Percentiles rank a stretch among this genome's conserved stretches.
phyloP scores from a whole-genome alignment of 2,329 filamentous ascomycete genomes.

The Penicillium vulpinum region DNA sequence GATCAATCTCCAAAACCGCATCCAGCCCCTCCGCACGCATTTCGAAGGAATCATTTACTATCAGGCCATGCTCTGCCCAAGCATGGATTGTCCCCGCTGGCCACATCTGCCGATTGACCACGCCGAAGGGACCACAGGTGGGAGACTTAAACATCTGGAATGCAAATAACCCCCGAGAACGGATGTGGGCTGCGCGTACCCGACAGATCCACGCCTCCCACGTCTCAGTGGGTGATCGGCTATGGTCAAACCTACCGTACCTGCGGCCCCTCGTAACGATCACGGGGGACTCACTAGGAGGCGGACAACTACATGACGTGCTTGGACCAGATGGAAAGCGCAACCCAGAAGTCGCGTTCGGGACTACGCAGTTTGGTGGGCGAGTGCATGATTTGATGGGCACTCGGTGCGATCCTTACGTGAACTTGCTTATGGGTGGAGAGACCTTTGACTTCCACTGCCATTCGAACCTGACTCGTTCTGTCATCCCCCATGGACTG shows the following conservation, averaged over 20 bases:
- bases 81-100: conserved; percentile 72
- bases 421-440: conserved; percentile 71
- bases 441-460: conserved; percentile 77
- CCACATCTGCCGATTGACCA: conserved; percentile 70
- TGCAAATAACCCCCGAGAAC: conserved; percentile 70
- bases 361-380: conserved; percentile 57
- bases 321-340: conserved; percentile 37
- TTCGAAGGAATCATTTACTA: conserved; percentile 53
- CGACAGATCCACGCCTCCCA: conserved; percentile 77
- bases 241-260: conserved; percentile 78
- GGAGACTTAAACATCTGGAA: conserved; percentile 85
- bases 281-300: conserved; percentile 62
- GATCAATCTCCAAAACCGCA: conserved; percentile 39
- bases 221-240: conserved; percentile 67
- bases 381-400: conserved; percentile 76
- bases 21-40: conserved; percentile 29
- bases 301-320: conserved; percentile 40
- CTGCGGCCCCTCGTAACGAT: conserved; percentile 74
- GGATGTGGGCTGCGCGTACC: conserved; percentile 79
- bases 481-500: conserved; percentile 67
- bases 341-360: conserved; percentile 44
- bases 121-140: conserved; percentile 75
- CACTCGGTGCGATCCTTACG: conserved; percentile 81
- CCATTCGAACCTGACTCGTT: conserved; percentile 76
- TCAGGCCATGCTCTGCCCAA: conserved; percentile 71